Percentiles rank a stretch among this genome's conserved stretches.
Conservation (phyloP, 192 early-diverging fungal species). For the Powellomyces hirtus region DNA sequence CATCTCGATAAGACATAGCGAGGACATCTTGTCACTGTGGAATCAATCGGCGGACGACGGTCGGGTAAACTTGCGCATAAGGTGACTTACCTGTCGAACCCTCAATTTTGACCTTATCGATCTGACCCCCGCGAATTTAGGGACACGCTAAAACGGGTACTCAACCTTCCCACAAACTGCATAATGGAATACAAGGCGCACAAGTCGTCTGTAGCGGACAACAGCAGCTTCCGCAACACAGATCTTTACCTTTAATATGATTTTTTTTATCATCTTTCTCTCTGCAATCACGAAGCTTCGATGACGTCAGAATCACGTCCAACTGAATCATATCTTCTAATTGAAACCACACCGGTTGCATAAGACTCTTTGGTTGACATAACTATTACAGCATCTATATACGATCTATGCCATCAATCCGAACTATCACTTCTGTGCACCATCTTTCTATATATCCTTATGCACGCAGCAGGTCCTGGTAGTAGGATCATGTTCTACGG, state of each 20-base stretch:
- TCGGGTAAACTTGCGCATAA: conserved; percentile 78
- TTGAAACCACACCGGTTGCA: no score
- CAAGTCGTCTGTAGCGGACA: conserved; percentile 75
- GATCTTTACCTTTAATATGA: conserved; percentile 51
- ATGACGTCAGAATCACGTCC: no score
- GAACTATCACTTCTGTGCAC: no score
- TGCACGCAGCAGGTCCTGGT: no score
- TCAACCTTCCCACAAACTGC: conserved; percentile 82
- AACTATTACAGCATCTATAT: no score
- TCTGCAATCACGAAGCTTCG: no score
- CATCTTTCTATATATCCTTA: background rate
- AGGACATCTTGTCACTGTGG: conserved; percentile 96
- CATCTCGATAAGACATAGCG: conserved; percentile 84
- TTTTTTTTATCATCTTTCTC: no score
- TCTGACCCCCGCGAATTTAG: conserved; percentile 35
- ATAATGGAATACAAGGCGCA: conserved; percentile 97
- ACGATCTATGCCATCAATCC: no score
- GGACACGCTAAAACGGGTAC: conserved; percentile 82
- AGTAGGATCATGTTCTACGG: background rate
- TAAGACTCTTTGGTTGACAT: no score
- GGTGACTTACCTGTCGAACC: conserved; percentile 43
- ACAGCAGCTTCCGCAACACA: conserved; percentile 82
- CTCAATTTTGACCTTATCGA: no score
- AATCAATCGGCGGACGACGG: conserved; percentile 83
- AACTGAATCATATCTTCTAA: no score